Conservation (phyloP, 1,139 yeast genomes). For the Debaryomycetaceae sp. region DNA sequence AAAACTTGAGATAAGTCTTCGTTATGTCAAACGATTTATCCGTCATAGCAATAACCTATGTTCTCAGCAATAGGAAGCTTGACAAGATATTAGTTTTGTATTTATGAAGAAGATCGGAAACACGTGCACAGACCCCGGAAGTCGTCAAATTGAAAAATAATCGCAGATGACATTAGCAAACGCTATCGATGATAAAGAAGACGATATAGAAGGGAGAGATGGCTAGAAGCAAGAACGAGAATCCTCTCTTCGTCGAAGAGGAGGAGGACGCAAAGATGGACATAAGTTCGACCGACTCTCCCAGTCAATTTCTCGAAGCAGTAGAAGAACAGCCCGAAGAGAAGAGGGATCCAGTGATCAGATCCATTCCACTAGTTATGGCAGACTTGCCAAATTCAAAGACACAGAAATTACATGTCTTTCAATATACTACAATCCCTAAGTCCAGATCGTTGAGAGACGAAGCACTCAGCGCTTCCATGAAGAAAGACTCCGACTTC, state of each 20-base stretch:
- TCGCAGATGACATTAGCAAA: no score
- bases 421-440: constrained; percentile 76
- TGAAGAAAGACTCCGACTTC: constrained; percentile 55
- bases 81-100: no score
- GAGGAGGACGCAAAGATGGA: constrained; percentile 11
- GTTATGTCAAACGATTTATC: constrained; percentile 66
- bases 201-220: not conserved
- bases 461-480: constrained; percentile 46
- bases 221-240: not conserved
- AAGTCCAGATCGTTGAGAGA: constrained; percentile 43
- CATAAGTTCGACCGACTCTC: constrained; percentile 5
- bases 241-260: constrained; percentile 12
- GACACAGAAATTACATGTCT: constrained; percentile 24
- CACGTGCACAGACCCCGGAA: no score
- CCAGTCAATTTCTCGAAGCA: constrained; percentile 9
- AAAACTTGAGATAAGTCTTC: constrained; percentile 70
- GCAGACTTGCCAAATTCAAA: constrained; percentile 5
- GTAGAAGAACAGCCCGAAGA: constrained; percentile 13
- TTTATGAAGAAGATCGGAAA: no score
- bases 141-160: no score
- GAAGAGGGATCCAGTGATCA: constrained; percentile 73
- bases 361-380: constrained; percentile 63
- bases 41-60: constrained; percentile 9
- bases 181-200: no score
- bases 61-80: no score